A percentile compares a stretch with the other conserved stretches of the same genome.
Conservation (phyloP, 2,329 filamentous ascomycete species). For the Colletotrichum sojae region DNA sequence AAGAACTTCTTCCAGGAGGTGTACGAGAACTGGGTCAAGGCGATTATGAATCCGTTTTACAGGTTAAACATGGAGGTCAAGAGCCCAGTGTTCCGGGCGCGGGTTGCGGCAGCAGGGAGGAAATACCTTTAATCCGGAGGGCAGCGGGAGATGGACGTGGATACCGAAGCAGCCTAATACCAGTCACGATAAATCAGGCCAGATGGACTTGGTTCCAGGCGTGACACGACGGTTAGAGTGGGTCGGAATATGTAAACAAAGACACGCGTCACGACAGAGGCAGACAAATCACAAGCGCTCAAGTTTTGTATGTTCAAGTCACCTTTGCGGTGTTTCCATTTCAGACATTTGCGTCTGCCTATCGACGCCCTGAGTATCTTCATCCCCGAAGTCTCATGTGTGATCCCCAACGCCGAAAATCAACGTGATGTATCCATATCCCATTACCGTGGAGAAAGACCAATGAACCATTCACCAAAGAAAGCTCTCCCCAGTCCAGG, state of each 20-base stretch:
- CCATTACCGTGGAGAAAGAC: slow-evolving; percentile 40
- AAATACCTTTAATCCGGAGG: slow-evolving; percentile 79
- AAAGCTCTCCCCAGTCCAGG: neutral
- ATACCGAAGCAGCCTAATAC: neutral
- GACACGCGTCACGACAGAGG: slow-evolving; percentile 15
- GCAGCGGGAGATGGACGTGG: neutral
- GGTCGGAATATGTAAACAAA: slow-evolving; percentile 7
- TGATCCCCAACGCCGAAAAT: slow-evolving; percentile 46
- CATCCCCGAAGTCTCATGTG: slow-evolving; percentile 42
- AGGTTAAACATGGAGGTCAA: slow-evolving; percentile 85
- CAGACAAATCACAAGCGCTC: no score
- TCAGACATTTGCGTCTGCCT: slow-evolving; percentile 42
- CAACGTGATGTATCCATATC: slow-evolving; percentile 42
- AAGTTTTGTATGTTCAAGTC: slow-evolving; percentile 38
- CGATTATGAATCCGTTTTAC: slow-evolving; percentile 98
- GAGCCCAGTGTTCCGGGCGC: slow-evolving; percentile 87
- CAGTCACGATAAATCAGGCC: neutral
- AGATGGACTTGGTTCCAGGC: neutral
- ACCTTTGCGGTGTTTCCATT: slow-evolving; percentile 43
- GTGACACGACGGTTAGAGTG: neutral
- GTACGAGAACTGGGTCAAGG: slow-evolving; percentile 97
- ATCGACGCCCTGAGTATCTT: slow-evolving; percentile 43
- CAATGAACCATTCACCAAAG: slow-evolving; percentile 28
- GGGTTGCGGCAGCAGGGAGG: slow-evolving; percentile 88
- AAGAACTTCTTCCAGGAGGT: slow-evolving; percentile 95